A percentile compares a stretch with the other conserved stretches of the same genome.
Evolutionary conservation across 2,329 filamentous ascomycete genomes (phyloP).

Genomic region (Xylariaceae sp.): DNA sequence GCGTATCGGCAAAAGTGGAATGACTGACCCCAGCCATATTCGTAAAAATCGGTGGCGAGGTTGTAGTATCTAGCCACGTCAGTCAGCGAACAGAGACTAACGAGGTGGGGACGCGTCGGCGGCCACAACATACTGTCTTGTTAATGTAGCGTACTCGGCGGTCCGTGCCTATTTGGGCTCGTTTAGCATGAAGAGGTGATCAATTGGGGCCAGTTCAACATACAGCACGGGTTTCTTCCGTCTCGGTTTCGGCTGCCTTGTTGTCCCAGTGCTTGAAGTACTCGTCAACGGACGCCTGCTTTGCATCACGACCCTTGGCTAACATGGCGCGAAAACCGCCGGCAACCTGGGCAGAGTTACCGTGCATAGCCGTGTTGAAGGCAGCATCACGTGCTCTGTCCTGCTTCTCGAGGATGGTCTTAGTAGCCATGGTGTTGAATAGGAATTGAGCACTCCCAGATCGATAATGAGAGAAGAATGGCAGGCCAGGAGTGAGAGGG

Average conservation of each 20-base stretch:
- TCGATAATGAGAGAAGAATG: background rate
- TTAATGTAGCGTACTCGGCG: conserved; percentile 88
- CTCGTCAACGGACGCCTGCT: conserved; percentile 78
- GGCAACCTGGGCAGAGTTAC: conserved; percentile 59
- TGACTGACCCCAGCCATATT: conserved; percentile 92
- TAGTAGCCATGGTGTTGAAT: conserved; percentile 41
- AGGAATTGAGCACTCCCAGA: background rate
- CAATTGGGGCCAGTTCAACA: conserved; percentile 29
- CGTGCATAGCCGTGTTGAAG: conserved; percentile 88
- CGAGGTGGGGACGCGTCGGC: background rate
- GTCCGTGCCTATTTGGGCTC: conserved; percentile 63
- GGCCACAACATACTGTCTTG: conserved; percentile 68
- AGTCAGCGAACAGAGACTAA: background rate
- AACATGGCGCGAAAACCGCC: conserved; percentile 82
- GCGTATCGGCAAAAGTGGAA: conserved; percentile 98
- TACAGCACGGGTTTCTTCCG: conserved; percentile 74
- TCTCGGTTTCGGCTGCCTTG: conserved; percentile 74
- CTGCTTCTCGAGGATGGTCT: conserved; percentile 66
- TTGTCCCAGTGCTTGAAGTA: conserved; percentile 98
- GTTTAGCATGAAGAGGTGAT: conserved; percentile 12
- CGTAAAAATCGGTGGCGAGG: conserved; percentile 91
- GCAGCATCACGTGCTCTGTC: conserved; percentile 80
- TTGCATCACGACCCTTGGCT: conserved; percentile 69
- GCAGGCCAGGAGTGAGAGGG: background rate
- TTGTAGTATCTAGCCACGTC: conserved; percentile 78